Base-by-base conservation (phyloP, 768 basidiomycete species). In the Asterophora parasitica region DNA sequence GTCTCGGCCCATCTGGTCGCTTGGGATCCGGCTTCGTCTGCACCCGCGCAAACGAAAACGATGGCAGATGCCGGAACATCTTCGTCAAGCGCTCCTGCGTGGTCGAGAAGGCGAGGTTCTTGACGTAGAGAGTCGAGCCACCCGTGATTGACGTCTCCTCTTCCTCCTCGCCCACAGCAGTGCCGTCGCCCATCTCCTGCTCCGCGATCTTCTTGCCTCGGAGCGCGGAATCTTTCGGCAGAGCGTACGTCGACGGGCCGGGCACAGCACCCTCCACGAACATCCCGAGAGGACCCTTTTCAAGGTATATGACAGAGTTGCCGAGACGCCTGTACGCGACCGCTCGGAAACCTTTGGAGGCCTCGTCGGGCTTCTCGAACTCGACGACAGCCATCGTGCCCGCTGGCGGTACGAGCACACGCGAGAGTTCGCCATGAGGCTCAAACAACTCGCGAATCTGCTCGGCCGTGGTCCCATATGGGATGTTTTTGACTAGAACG, bases 401-500 rank as follows among this genome's bases (percentile, higher is more conserved):
- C 7, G 91, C 86, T 9, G 49, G 44, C 2, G 49, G 92, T 88
- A 50, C 49, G 23, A 50, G 39, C 6, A 96, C 77, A 9, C 88
- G 75, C 15, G 58, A 72, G 19, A 95, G 66, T 46, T 73, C 68
- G 3, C 93, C 93, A 56, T 92, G 84, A 0, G 77, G 72, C 44
- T 80, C 77, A 58, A 98, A 93, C 40, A 97, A 63, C 50, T 83
- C 83, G 17, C 78, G 78, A n/a, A 98, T 80, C 53, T 90, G 80
- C 13, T 81, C 76, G 0, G 71, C 65, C 0, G 84, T 79, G 2
- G 93, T 95, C 5, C 89, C 92, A 58, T 88, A 95, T 0, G 96
- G 95, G 37, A 99, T 92, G 67, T 98, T 98, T 71, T 98, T 98
- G 53, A 97, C 88, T 13, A 99, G 77, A 52, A 98, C 83, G 28